phyloP scores from a whole-genome alignment of 257 asterid genomes.

The Rubia yunnanensis region DNA sequence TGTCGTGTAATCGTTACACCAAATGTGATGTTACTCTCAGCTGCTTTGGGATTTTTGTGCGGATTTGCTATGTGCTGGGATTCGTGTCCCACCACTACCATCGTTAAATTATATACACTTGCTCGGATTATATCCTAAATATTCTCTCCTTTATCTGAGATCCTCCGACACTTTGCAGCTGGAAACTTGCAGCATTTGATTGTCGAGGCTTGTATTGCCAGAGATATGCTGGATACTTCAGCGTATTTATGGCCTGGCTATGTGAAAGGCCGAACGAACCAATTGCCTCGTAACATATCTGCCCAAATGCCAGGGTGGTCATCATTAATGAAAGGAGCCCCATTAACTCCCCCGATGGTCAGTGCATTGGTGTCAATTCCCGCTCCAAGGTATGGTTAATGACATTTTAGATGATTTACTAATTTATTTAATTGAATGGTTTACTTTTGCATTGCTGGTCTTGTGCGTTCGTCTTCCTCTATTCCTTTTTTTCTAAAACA shows the following conservation, averaged over 20 bases:
- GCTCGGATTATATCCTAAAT: not conserved
- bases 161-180: conserved; percentile 40
- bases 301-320: conserved; percentile 86
- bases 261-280: conserved; percentile 71
- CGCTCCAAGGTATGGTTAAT: conserved; percentile 68
- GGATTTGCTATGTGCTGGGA: not conserved
- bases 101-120: not conserved
- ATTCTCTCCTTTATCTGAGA: conserved; percentile 2
- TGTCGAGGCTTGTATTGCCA: conserved; percentile 95
- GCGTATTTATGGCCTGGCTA: conserved; percentile 97
- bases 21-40: not conserved
- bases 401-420: not conserved
- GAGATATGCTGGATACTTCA: conserved; percentile 83
- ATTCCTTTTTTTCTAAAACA: not conserved
- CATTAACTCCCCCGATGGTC: conserved; percentile 69
- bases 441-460: not conserved
- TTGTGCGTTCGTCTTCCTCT: not conserved
- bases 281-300: conserved; percentile 66
- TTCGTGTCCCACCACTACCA: not conserved
- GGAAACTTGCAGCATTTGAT: conserved; percentile 86
- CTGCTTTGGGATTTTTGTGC: not conserved
- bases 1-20: not conserved
- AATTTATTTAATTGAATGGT: not conserved
- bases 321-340: conserved; percentile 74
- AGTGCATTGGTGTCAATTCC: conserved; percentile 77